phyloP scores from a whole-genome alignment of 768 basidiomycete species.

The Kwoniella sp. region DNA sequence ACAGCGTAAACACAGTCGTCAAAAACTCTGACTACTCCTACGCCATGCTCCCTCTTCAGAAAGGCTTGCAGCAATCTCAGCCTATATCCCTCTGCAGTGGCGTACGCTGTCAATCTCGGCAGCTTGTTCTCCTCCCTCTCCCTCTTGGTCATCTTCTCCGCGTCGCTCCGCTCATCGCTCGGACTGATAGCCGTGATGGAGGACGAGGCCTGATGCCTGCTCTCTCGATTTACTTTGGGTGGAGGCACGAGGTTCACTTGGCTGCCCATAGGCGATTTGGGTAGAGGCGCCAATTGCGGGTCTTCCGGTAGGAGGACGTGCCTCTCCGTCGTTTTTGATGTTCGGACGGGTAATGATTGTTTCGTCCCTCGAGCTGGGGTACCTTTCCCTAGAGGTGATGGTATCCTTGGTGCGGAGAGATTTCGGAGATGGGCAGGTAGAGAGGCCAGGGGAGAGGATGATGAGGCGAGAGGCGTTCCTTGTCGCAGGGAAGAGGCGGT shows the following conservation, averaged over 20 bases:
- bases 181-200: background rate
- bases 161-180: constrained; percentile 76
- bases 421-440: constrained; percentile 52
- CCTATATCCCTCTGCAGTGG: constrained; percentile 78
- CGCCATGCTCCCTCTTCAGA: constrained; percentile 90
- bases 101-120: constrained; percentile 85
- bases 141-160: constrained; percentile 84
- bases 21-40: constrained; percentile 73
- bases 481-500: constrained; percentile 54
- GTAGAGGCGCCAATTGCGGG: constrained; percentile 76
- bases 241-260: constrained; percentile 33
- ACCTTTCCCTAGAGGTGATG: constrained; percentile 53
- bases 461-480: constrained; percentile 25
- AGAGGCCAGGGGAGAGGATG: constrained; percentile 37
- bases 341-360: constrained; percentile 60
- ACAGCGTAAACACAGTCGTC: constrained; percentile 94
- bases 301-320: constrained; percentile 87
- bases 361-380: constrained; percentile 44
- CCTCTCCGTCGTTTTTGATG: constrained; percentile 87
- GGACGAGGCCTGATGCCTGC: constrained; percentile 1
- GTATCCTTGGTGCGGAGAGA: constrained; percentile 49
- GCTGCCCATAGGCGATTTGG: constrained; percentile 52
- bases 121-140: constrained; percentile 79
- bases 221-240: constrained; percentile 15
- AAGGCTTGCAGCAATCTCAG: constrained; percentile 83